Conservation (phyloP, 345 rosid genomes). For the Syzygium jambos region DNA sequence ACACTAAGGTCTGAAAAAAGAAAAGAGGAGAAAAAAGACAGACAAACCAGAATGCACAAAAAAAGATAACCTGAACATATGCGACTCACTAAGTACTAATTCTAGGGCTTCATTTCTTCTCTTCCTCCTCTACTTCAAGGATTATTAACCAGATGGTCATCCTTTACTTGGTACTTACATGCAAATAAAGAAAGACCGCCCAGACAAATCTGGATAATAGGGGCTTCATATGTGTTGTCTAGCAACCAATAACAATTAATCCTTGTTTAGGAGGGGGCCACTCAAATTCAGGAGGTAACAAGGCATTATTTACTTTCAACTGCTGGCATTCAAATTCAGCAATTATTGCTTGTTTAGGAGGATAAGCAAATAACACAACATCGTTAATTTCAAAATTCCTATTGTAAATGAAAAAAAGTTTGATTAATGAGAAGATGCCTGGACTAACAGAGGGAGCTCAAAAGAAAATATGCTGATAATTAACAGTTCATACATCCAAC, state of each 20-base stretch:
- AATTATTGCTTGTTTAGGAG: neutral
- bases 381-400: neutral
- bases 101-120: neutral
- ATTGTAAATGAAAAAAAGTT: neutral
- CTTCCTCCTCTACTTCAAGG: neutral
- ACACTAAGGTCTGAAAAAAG: neutral
- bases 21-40: neutral
- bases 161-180: neutral
- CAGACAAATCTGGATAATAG: neutral
- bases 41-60: neutral
- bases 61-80: neutral
- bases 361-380: neutral
- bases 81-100: neutral
- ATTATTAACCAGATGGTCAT: neutral
- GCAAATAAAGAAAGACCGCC: neutral
- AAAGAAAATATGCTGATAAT: neutral
- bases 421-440: neutral
- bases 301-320: neutral
- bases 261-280: neutral
- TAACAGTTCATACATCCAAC: neutral
- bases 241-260: neutral
- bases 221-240: neutral
- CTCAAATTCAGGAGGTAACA: neutral
- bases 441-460: neutral
- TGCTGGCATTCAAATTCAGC: neutral